Base-by-base conservation (phyloP, 2,329 filamentous ascomycete genomes). In the Pezicula rhizophila region DNA sequence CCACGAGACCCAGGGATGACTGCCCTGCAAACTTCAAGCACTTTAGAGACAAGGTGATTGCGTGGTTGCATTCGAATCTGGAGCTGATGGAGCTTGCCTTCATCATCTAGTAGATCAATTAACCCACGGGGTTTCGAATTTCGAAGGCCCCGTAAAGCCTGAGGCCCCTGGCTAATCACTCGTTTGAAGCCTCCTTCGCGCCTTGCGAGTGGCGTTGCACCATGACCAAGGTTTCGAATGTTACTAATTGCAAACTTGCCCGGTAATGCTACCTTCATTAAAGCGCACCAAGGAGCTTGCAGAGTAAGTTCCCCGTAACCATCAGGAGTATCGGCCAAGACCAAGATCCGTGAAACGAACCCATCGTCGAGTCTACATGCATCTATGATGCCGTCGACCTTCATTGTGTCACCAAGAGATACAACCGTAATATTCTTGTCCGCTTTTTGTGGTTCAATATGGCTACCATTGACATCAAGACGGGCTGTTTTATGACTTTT, bases 281-380 rank as follows among this genome's bases (percentile, higher is more conserved):
- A 73, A 46, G 78, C 77, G 49, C 84, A 83, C 87, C 87, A 91
- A 0, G 85, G 86, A 5, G 85, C 85, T 64, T 90, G 86, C 8
- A 88, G 70, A 55, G 83, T 87, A 14, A 92, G 67, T 59, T 86
- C 80, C 42, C 80, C 77, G 26, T 77, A 75, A 1, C 84, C 84
- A 54, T 80, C 72, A 45, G 76, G 75, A 20, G 80, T 79, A 57
- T 84, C 79, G 3, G 82, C 85, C 12, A 92, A 68, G 23, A 87
- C 80, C 2, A 90, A 68, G 45, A 91, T 84, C 54, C 83, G 81
- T 28, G 83, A 80, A 47, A 85, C 72, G 23, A 76, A 72, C 2
- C 82, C 82, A 63, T 91, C 86, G 4, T 75, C 72, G 39, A 91
- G 66, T 58, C 82, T 86, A 65, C 84, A 88, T 6, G 84, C 86